phyloP scores from a whole-genome alignment of 768 basidiomycete genomes.

The Russula griseocarnosa region DNA sequence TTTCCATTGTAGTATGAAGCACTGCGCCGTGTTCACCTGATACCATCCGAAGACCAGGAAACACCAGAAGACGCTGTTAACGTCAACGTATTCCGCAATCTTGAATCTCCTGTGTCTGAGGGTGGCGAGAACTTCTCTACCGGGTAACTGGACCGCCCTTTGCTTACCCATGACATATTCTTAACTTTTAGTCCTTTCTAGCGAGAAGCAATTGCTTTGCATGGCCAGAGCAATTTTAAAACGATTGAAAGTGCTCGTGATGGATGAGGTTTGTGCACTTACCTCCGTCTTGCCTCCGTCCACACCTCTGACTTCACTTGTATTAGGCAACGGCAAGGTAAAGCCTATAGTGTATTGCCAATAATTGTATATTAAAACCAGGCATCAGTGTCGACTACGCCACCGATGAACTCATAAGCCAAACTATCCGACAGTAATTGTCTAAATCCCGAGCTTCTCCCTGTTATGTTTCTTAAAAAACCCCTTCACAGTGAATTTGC shows the following conservation, averaged over 20 bases:
- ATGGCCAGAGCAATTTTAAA: conserved; percentile 86
- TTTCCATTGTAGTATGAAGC: conserved; percentile 59
- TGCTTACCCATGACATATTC: neutral
- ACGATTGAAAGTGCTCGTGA: conserved; percentile 70
- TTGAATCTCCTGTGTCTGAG: conserved; percentile 73
- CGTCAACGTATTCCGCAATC: conserved; percentile 68
- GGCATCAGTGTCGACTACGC: conserved; percentile 67
- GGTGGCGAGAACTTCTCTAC: conserved; percentile 89
- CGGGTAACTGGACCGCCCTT: conserved; percentile 44
- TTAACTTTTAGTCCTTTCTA: conserved; percentile 28
- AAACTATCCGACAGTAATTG: conserved; percentile 73
- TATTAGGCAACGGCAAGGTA: conserved; percentile 65
- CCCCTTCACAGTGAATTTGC: conserved; percentile 61
- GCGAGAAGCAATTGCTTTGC: conserved; percentile 82
- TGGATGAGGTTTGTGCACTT: conserved; percentile 62
- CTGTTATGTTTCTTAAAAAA: neutral
- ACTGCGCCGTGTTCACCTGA: conserved; percentile 77
- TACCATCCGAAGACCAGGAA: conserved; percentile 51
- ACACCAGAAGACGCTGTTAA: conserved; percentile 54
- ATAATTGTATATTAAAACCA: neutral
- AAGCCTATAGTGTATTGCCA: neutral
- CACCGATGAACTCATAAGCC: conserved; percentile 81
- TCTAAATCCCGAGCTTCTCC: neutral
- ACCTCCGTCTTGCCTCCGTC: neutral
- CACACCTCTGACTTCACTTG: conserved; percentile 1